Evolutionary conservation across 805 yeast genomes (phyloP), one percentile per base, ranked within the genome.

Genomic region (Pichia scutulata): DNA sequence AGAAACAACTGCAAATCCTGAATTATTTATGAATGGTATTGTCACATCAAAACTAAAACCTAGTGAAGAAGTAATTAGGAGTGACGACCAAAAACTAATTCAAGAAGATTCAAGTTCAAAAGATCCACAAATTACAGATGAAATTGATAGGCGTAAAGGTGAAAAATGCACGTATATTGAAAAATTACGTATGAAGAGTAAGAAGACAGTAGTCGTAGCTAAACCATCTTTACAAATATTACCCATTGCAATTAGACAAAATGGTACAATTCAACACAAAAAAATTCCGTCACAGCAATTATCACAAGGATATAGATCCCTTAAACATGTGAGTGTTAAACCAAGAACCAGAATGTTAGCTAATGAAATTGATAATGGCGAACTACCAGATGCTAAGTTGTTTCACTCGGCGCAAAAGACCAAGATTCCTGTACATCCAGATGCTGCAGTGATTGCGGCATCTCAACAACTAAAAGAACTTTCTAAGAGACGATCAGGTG

Each of bases 271-370:
- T 12, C 44, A 45, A 54, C 63, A 64, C 54, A 55, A 55, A 54
- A 51, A 66, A 58, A 52, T 70, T 57, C 25, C 64, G 13, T 62
- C 66, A 9, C 52, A 59, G 25, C 62, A 60, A 47, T 51, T 57
- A 18, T 25, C 43, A 14, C 52, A 47, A 56, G 57, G 72, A 51
- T 56, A 52, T 39, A 55, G 65, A 50, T 63, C 67, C 22, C 69
- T 80, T 61, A 81, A 79, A 59, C 85, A 81, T 60, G 84, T 85
- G 7, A 80, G 72, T 60, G 70, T 78, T 51, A 75, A 80, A 48
- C 86, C 85, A 24, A 73, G 88, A 43, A 72, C 84, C 55, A 73
- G 93, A 45, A 71, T 85, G 66, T 70, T 86, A 52, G 92, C 90
- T 2, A 77, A 84, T 23, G 93, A 85, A 62, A 82, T 85, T 37